phyloP scores from a whole-genome alignment of 257 asterid genomes.

The Solanum piurae region DNA sequence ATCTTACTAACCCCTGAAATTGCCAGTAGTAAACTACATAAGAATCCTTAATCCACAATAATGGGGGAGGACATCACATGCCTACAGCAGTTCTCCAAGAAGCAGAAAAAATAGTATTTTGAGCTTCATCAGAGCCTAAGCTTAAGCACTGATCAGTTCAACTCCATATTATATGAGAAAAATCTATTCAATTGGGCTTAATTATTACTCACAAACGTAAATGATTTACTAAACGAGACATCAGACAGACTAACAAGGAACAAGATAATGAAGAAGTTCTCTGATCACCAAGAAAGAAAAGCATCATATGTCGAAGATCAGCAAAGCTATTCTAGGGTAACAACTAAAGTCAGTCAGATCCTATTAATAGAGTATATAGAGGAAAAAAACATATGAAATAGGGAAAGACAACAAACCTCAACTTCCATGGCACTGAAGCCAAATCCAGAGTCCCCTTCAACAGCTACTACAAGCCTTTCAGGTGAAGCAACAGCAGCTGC shows the following conservation, averaged over 20 bases:
- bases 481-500: conserved; percentile 94
- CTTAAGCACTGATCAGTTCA: neutral
- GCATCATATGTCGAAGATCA: neutral
- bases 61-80: neutral
- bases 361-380: neutral
- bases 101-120: neutral
- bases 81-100: neutral
- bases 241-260: neutral
- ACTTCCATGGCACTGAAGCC: conserved; percentile 99
- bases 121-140: neutral
- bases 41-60: neutral
- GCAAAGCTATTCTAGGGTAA: neutral
- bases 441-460: conserved; percentile 95
- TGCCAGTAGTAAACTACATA: neutral
- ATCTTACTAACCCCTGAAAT: neutral
- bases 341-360: neutral
- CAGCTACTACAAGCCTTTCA: conserved; percentile 82
- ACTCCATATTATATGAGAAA: neutral
- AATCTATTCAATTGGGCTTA: neutral
- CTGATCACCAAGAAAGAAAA: neutral
- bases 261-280: neutral
- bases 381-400: neutral
- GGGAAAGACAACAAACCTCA: conserved; percentile 36
- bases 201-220: neutral
- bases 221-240: neutral